phyloP scores from a whole-genome alignment of 140 eudicot species.

The Cichorium intybus region DNA sequence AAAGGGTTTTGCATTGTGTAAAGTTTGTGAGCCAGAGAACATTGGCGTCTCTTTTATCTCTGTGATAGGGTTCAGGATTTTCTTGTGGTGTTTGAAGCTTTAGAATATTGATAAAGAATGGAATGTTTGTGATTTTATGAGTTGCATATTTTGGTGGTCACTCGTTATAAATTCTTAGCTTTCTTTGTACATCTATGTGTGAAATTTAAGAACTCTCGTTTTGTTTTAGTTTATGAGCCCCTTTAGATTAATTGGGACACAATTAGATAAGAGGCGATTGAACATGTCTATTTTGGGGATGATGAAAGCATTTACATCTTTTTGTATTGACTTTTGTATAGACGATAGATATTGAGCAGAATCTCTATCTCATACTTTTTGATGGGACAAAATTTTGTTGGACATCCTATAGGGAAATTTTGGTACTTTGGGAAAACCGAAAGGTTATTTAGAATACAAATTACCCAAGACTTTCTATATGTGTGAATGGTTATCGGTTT shows the following conservation, averaged over 20 bases:
- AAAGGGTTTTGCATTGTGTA: background rate
- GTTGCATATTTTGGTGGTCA: constrained; percentile 4
- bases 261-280: background rate
- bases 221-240: background rate
- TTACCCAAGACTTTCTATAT: background rate
- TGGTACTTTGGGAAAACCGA: too few species aligned
- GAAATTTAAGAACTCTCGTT: background rate
- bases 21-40: background rate
- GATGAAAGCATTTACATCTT: too few species aligned
- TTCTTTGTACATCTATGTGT: background rate
- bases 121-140: constrained; percentile 5
- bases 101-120: background rate
- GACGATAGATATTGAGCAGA: too few species aligned
- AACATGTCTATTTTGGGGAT: background rate
- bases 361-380: background rate
- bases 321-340: too few species aligned
- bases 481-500: background rate
- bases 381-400: too few species aligned
- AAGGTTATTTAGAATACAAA: too few species aligned
- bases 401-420: too few species aligned
- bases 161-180: constrained; percentile 1
- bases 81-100: background rate
- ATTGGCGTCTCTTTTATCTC: background rate
- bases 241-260: too few species aligned
- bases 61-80: background rate